Evolutionary conservation across 345 rosid genomes (phyloP).

Genomic region (Camelina sativa): DNA sequence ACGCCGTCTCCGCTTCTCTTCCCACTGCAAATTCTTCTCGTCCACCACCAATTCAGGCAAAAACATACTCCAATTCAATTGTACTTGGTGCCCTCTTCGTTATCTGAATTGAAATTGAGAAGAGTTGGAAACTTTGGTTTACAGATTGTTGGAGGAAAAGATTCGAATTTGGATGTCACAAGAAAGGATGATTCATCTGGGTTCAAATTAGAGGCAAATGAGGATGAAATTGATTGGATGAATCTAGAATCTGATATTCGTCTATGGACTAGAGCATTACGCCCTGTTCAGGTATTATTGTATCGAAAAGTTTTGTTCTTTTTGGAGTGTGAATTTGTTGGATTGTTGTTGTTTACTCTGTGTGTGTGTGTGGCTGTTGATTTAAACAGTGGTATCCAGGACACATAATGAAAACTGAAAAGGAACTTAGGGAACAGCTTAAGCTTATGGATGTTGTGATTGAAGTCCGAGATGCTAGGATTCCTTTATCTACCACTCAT

Average conservation of each 20-base stretch:
- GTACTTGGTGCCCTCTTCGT: not conserved
- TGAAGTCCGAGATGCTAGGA: constrained; percentile 92
- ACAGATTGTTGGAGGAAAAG: constrained; percentile 76
- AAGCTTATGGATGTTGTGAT: constrained; percentile 96
- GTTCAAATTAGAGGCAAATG: constrained; percentile 36
- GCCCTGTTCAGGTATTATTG: constrained; percentile 75
- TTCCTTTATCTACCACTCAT: constrained; percentile 86
- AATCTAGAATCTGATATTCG: constrained; percentile 77
- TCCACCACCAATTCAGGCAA: constrained; percentile 65
- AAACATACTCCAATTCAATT: constrained; percentile 13
- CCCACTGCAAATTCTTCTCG: constrained; percentile 55
- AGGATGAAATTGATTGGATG: constrained; percentile 66
- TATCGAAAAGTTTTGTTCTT: not conserved
- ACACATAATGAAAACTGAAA: constrained; percentile 93
- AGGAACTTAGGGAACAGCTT: constrained; percentile 88
- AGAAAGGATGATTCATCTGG: constrained; percentile 36
- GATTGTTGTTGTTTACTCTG: constrained; percentile 14
- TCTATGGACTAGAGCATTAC: constrained; percentile 70
- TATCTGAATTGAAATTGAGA: not conserved
- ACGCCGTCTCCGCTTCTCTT: constrained; percentile 48
- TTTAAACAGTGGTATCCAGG: constrained; percentile 94
- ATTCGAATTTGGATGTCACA: constrained; percentile 47
- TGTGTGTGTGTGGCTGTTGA: constrained; percentile 16
- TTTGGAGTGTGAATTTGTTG: not conserved
- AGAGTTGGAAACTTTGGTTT: not conserved